Evolutionary conservation across 768 basidiomycete genomes (phyloP).

Genomic region (Leccinum subgranulosum): DNA sequence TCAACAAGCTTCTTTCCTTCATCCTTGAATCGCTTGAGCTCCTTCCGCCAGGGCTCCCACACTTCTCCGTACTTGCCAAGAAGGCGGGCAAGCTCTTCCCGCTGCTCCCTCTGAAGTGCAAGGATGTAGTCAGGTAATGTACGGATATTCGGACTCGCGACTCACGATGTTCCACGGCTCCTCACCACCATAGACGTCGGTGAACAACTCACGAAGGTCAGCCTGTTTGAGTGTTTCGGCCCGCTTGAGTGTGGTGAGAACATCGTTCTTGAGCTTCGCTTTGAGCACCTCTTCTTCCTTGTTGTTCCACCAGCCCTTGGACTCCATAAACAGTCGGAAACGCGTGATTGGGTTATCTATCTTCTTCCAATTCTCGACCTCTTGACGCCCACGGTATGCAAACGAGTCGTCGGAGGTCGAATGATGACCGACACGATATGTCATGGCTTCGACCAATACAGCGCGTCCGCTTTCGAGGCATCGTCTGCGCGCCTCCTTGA

Average conservation of each 20-base stretch:
- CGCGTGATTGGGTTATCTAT: conserved; percentile 87
- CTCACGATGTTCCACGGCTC: conserved; percentile 83
- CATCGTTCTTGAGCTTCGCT: conserved; percentile 62
- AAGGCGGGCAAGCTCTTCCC: conserved; percentile 69
- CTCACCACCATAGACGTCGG: conserved; percentile 83
- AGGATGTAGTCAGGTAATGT: neutral
- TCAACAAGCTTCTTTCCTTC: conserved; percentile 58
- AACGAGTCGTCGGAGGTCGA: conserved; percentile 95
- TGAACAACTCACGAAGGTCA: conserved; percentile 78
- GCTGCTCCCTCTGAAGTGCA: conserved; percentile 67
- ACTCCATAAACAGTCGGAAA: conserved; percentile 83
- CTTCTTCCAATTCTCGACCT: conserved; percentile 89
- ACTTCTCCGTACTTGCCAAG: conserved; percentile 82
- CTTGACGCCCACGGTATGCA: conserved; percentile 84
- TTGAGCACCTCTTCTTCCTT: conserved; percentile 73
- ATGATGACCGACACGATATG: conserved; percentile 92
- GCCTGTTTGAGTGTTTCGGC: conserved; percentile 69
- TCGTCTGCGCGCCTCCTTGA: conserved; percentile 65
- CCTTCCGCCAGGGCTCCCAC: conserved; percentile 85
- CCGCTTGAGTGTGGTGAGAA: conserved; percentile 73
- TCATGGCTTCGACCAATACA: conserved; percentile 87
- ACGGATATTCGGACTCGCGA: conserved; percentile 6
- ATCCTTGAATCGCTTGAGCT: conserved; percentile 73
- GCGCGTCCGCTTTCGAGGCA: conserved; percentile 79
- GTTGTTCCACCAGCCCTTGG: conserved; percentile 80